phyloP scores from a whole-genome alignment of 208 protist species.

The Trypanosoma brucei region DNA sequence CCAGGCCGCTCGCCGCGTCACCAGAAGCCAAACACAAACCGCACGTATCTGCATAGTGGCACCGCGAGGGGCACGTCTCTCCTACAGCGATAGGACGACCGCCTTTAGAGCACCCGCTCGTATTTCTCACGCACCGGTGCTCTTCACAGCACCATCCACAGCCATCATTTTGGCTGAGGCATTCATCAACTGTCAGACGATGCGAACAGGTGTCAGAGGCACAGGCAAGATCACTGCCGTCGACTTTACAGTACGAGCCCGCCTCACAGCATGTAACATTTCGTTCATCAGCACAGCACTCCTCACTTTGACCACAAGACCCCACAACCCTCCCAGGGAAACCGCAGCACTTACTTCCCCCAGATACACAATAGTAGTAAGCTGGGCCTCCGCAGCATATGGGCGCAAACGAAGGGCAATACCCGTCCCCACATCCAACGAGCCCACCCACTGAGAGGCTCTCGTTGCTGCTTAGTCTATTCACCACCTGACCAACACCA shows the following conservation, averaged over 20 bases:
- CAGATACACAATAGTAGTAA: conserved; percentile 32
- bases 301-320: conserved; percentile 28
- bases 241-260: conserved; percentile 17
- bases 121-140: conserved; percentile 28
- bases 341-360: conserved; percentile 39
- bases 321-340: conserved; percentile 6
- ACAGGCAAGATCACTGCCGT: conserved; percentile 9
- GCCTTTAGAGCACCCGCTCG: conserved; percentile 1
- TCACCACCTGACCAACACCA: too few relatives aligned
- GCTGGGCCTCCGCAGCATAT: conserved; percentile 35
- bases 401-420: conserved; percentile 30
- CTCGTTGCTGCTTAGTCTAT: neutral
- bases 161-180: conserved; percentile 12
- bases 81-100: conserved; percentile 2
- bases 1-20: conserved; percentile 7
- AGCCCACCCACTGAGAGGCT: conserved; percentile 7
- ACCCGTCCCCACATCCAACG: conserved; percentile 17
- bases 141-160: conserved; percentile 54
- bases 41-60: conserved; percentile 43
- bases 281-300: conserved; percentile 30
- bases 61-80: conserved; percentile 30
- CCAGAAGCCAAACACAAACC: conserved; percentile 20
- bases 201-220: conserved; percentile 21
- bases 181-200: conserved; percentile 27
- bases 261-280: conserved; percentile 30